Conservation (phyloP, 805 yeast genomes). For the Suhomyces emberorum region DNA sequence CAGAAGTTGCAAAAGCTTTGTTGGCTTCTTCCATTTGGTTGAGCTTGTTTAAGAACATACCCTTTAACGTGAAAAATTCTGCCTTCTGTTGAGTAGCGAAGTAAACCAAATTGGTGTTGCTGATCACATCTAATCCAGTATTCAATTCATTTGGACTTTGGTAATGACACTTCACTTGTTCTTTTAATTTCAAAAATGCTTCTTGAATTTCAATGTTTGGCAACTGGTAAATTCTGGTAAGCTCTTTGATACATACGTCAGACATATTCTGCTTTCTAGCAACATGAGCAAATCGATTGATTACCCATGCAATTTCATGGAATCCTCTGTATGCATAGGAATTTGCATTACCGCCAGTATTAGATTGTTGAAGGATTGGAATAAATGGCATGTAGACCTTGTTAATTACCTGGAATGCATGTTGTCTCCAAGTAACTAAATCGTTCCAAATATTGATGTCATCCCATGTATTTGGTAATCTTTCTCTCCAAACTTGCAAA, state of each 20-base stretch:
- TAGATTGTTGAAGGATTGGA: slow-evolving; percentile 72
- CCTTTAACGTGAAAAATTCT: slow-evolving; percentile 94
- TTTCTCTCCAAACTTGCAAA: slow-evolving; percentile 95
- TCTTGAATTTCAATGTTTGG: slow-evolving; percentile 99
- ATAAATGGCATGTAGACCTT: slow-evolving; percentile 90
- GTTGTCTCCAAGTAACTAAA: slow-evolving; percentile 97
- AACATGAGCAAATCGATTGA: slow-evolving; percentile 96
- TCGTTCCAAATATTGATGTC: slow-evolving; percentile 98
- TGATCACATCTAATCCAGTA: slow-evolving; percentile 94
- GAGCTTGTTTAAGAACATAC: slow-evolving; percentile 92
- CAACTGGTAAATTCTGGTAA: slow-evolving; percentile 88
- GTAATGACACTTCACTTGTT: slow-evolving; percentile 96
- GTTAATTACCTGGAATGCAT: slow-evolving; percentile 94
- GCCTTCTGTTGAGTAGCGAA: slow-evolving; percentile 98
- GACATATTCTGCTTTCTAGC: slow-evolving; percentile 97
- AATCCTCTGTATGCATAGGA: slow-evolving; percentile 97
- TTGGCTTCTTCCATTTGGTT: slow-evolving; percentile 93
- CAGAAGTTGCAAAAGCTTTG: slow-evolving; percentile 97
- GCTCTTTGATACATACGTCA: slow-evolving; percentile 89
- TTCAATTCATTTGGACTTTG: slow-evolving; percentile 86
- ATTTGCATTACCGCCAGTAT: slow-evolving; percentile 67
- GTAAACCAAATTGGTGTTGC: slow-evolving; percentile 92
- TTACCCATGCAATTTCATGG: slow-evolving; percentile 99
- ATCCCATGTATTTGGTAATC: slow-evolving; percentile 95
- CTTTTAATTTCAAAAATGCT: slow-evolving; percentile 91